phyloP scores from a whole-genome alignment of 352 stramenopile species.

The Thraustochytrium striatum region DNA sequence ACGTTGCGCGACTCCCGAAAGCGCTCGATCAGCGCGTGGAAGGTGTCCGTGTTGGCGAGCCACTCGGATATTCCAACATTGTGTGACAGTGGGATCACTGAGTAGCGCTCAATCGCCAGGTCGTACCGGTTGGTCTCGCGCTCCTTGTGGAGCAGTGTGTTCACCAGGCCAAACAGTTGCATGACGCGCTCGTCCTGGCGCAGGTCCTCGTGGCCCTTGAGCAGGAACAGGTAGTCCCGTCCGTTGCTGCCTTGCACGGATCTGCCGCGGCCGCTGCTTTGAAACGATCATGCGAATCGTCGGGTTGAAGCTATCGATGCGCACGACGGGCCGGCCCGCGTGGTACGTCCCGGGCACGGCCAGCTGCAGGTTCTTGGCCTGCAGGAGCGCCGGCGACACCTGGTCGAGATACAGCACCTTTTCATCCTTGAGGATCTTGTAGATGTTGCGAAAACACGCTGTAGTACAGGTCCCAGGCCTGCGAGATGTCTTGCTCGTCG shows the following conservation, averaged over 20 bases:
- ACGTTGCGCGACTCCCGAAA: conserved; percentile 80
- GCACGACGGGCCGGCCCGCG: conserved; percentile 68
- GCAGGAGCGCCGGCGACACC: conserved; percentile 85
- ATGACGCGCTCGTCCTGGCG: conserved; percentile 98
- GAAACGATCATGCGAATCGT: conserved; percentile 92
- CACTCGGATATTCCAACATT: conserved; percentile 96
- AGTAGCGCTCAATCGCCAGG: conserved; percentile 88
- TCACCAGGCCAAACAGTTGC: conserved; percentile 99
- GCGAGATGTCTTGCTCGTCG: conserved; percentile 73
- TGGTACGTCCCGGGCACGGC: conserved; percentile 93
- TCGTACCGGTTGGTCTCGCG: conserved; percentile 91
- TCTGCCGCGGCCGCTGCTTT: conserved; percentile 95
- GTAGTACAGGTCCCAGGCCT: conserved; percentile 97
- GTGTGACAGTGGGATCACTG: conserved; percentile 94
- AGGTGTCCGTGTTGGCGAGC: conserved; percentile 95
- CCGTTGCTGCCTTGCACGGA: conserved; percentile 92
- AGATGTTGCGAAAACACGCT: conserved; percentile 88
- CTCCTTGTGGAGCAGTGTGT: conserved; percentile 94
- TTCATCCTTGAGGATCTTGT: conserved; percentile 82
- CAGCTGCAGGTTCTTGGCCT: conserved; percentile 84
- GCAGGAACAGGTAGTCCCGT: conserved; percentile 95
- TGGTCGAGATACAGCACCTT: conserved; percentile 93
- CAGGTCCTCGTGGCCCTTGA: conserved; percentile 99
- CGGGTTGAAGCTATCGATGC: conserved; percentile 82
- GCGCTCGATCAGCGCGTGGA: conserved; percentile 93